Base-by-base conservation (phyloP, 257 asterid species). In the Leptodermis oblonga region DNA sequence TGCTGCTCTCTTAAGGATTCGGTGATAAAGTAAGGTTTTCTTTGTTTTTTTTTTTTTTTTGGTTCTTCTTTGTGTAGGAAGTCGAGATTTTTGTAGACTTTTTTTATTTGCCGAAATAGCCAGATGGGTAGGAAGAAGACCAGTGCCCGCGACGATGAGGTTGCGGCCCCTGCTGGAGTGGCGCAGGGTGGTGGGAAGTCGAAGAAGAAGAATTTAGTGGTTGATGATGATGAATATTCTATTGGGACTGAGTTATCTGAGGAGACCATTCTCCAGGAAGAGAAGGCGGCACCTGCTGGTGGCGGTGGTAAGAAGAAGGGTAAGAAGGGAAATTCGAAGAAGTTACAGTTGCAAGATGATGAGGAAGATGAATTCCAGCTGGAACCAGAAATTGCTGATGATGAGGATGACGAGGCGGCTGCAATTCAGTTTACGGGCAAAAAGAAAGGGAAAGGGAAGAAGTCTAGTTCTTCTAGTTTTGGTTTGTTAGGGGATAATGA, bases 91-190 rank as follows among this genome's bases (percentile, higher is more conserved):
- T 55, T 33, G 63, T 55, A 9, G 46, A 26, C 7, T 5, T 7
- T 65, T n/a, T 37, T 55, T 72, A 75, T 80, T 65, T 62, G 86
- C 79, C 73, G 86, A 78, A 66, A 75, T 72, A 69, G 63, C 36
- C 42, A 80, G 4, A 90, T 92, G 98, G 98, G 95, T 78, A 84
- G 85, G 77, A 93, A 93, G 89, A 93, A 89, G 83, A 81, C 85
- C 33, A 68, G 78, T 12, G 73, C 71, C 36, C 85, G 82, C 4
- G 91, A 82, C 11, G 92, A 87, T 58, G 96, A 87, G 73, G 66
- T 42, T 39, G 81, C 76, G 41, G 80, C 82, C 2, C 68, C 75
- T 28, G n/a, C 22, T 77, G 73, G 31, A 86, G 77, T 30, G 48
- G 48, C 30, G 1, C 34, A 62, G 68, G 92, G 81, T 22, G 87